phyloP scores from a whole-genome alignment of 2,329 filamentous ascomycete genomes.

The Didymella exigua region DNA sequence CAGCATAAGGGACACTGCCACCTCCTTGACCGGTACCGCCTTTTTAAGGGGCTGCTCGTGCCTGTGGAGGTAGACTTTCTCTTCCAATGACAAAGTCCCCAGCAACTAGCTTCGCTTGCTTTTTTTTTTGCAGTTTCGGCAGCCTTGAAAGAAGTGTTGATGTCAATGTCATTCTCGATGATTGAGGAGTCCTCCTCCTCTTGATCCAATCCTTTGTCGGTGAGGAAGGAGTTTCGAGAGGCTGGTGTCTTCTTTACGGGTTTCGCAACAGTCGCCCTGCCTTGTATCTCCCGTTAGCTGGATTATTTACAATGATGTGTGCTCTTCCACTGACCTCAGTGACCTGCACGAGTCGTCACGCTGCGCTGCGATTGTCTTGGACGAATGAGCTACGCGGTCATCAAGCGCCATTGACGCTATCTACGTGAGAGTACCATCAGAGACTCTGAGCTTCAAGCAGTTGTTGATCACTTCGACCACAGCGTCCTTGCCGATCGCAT shows the following conservation, averaged over 20 bases:
- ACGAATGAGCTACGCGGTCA: not conserved
- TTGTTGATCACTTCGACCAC: not conserved
- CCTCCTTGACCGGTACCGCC: too few relatives aligned
- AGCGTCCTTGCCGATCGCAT: not conserved
- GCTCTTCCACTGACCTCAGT: not conserved
- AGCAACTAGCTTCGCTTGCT: too few relatives aligned
- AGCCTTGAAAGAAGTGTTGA: not conserved
- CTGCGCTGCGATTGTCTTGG: not conserved
- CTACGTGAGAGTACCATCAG: not conserved
- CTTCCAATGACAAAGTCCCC: not conserved
- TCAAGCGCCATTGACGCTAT: not conserved
- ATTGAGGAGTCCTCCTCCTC: not conserved
- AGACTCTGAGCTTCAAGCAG: not conserved
- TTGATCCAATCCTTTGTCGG: not conserved
- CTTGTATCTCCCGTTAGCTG: too few relatives aligned
- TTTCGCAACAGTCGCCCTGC: too few relatives aligned
- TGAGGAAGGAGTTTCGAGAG: too few relatives aligned
- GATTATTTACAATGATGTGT: too few relatives aligned
- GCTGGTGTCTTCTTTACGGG: too few relatives aligned
- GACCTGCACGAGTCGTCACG: not conserved
- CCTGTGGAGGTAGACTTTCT: too few relatives aligned
- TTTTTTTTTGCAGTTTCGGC: not conserved
- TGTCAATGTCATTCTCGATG: not conserved
- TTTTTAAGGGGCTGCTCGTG: too few relatives aligned
- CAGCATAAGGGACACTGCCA: too few relatives aligned